A percentile compares a stretch with the other conserved stretches of the same genome.
These are phyloP conservation scores for Canariomyces notabilis DNA, from an alignment of 2,329 filamentous ascomycete genomes.

Conservation along the genomic window DNA sequence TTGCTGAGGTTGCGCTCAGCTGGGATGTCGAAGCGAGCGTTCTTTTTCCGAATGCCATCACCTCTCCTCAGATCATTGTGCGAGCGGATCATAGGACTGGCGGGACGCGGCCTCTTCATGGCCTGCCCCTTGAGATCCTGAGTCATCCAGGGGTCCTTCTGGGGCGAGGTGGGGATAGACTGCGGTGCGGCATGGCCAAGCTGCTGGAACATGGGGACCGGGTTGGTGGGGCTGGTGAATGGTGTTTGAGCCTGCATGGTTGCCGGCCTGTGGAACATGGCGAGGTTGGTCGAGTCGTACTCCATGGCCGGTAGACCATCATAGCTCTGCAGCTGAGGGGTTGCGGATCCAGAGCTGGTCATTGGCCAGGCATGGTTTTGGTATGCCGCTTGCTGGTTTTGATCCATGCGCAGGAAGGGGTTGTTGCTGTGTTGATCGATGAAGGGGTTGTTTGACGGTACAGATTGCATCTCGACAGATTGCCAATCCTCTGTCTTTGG, in stretches of 20 bases:
- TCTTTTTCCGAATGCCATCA: slow-evolving; percentile 97
- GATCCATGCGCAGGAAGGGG: slow-evolving; percentile 62
- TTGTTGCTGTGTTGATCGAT: slow-evolving; percentile 53
- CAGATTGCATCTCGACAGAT: slow-evolving; percentile 59
- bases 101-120: slow-evolving; percentile 59
- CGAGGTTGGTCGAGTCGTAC: slow-evolving; percentile 44
- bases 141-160: slow-evolving; percentile 52
- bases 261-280: slow-evolving; percentile 47
- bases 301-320: slow-evolving; percentile 56
- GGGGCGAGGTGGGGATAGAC: slow-evolving; percentile 51
- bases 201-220: slow-evolving; percentile 50
- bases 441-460: slow-evolving; percentile 60
- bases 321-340: slow-evolving; percentile 62
- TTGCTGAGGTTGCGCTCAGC: slow-evolving; percentile 88
- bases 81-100: slow-evolving; percentile 64
- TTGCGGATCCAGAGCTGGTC: slow-evolving; percentile 65
- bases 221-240: slow-evolving; percentile 48
- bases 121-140: slow-evolving; percentile 44
- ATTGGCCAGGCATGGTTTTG: slow-evolving; percentile 55
- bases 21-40: slow-evolving; percentile 94
- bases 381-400: slow-evolving; percentile 40
- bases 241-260: slow-evolving; percentile 48
- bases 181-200: slow-evolving; percentile 41
- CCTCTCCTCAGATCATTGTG: slow-evolving; percentile 73
- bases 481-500: slow-evolving; percentile 62